Evolutionary conservation across 805 yeast species (phyloP).

Genomic region (Nakazawaea wickerhamii): DNA sequence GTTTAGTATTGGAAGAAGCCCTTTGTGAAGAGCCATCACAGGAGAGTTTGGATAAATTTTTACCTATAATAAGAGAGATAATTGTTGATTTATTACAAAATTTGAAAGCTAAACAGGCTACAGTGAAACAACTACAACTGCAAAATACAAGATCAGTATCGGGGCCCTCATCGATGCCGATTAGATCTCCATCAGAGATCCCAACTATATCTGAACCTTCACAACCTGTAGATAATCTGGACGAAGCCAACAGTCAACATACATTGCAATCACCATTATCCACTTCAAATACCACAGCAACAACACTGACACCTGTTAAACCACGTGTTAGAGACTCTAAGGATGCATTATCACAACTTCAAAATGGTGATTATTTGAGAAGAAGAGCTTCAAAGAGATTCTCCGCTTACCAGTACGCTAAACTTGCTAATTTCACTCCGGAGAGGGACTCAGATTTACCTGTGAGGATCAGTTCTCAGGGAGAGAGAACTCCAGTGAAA

Average conservation of each 20-base stretch:
- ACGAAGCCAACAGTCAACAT: not conserved
- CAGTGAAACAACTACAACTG: slow-evolving; percentile 22
- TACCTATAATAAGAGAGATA: slow-evolving; percentile 82
- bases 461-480: slow-evolving; percentile 8
- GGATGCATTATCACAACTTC: slow-evolving; percentile 73
- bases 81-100: slow-evolving; percentile 76
- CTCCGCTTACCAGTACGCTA: slow-evolving; percentile 89
- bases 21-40: slow-evolving; percentile 81
- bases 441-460: slow-evolving; percentile 24
- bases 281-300: not conserved
- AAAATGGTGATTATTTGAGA: slow-evolving; percentile 76
- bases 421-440: slow-evolving; percentile 46
- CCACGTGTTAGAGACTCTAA: slow-evolving; percentile 15
- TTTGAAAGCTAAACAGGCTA: slow-evolving; percentile 72
- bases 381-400: slow-evolving; percentile 91
- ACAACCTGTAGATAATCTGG: not conserved
- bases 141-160: slow-evolving; percentile 21
- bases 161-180: slow-evolving; percentile 18
- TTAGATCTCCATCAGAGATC: not conserved
- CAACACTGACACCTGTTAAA: not conserved
- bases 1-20: slow-evolving; percentile 81
- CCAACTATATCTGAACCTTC: not conserved
- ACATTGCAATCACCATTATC: not conserved
- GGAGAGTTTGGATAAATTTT: slow-evolving; percentile 68
- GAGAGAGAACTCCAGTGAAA: slow-evolving; percentile 7